These are phyloP conservation scores for Fusarium tricinctum DNA, from an alignment of 2,329 filamentous ascomycete genomes.

Conservation along the genomic window DNA sequence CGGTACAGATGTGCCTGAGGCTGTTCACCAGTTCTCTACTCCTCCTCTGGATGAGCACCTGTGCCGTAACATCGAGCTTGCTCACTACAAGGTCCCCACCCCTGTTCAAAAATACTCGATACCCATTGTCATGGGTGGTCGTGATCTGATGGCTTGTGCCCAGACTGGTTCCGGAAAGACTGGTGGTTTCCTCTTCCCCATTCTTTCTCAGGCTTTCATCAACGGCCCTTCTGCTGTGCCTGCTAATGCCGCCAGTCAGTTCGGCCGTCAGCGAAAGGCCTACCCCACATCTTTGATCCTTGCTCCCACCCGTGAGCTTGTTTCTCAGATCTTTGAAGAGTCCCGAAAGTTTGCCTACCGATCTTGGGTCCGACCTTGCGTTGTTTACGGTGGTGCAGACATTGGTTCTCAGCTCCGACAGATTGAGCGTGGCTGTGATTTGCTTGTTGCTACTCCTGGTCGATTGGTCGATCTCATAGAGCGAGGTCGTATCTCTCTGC, in stretches of 20 bases:
- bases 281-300: slow-evolving; percentile 97
- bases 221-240: slow-evolving; percentile 83
- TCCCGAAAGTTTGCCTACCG: slow-evolving; percentile 98
- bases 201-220: slow-evolving; percentile 96
- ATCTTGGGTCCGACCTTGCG: slow-evolving; percentile 98
- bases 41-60: slow-evolving; percentile 96
- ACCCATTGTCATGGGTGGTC: slow-evolving; percentile 96
- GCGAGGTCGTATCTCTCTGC: slow-evolving; percentile 96
- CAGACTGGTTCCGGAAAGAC: slow-evolving; percentile 99
- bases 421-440: slow-evolving; percentile 96
- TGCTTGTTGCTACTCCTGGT: slow-evolving; percentile 96
- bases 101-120: slow-evolving; percentile 99
- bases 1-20: slow-evolving; percentile 91
- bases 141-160: slow-evolving; percentile 99
- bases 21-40: slow-evolving; percentile 90
- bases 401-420: slow-evolving; percentile 98
- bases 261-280: slow-evolving; percentile 95
- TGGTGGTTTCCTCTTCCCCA: slow-evolving; percentile 99
- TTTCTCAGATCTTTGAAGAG: slow-evolving; percentile 98
- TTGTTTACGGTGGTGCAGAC: slow-evolving; percentile 98
- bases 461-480: slow-evolving; percentile 98
- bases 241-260: slow-evolving; percentile 75
- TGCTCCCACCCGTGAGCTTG: slow-evolving; percentile 96
- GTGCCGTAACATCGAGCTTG: slow-evolving; percentile 91
- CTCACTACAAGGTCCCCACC: slow-evolving; percentile 94